Evolutionary conservation across 2,329 filamentous ascomycete genomes (phyloP).

Genomic region (Lachnellula cervina): DNA sequence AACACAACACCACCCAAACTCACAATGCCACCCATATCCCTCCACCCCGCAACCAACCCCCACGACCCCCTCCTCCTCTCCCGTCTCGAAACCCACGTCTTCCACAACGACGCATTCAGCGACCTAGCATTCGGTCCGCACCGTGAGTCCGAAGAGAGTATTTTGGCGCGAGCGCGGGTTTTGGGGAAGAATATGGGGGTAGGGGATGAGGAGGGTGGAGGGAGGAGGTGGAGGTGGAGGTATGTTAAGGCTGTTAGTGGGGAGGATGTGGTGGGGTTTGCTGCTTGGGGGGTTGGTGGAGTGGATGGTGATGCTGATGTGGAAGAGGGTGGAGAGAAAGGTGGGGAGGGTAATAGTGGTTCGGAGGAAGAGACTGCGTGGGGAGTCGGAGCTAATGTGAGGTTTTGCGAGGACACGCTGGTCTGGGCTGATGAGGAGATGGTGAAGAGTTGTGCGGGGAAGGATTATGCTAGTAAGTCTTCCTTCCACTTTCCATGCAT

Average conservation of each 20-base stretch:
- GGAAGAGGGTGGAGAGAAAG: constrained; percentile 1
- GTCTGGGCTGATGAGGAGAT: constrained; percentile 22
- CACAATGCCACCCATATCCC: background rate
- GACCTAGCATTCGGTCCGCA: constrained; percentile 10
- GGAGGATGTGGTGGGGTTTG: constrained; percentile 13
- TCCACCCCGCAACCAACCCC: background rate
- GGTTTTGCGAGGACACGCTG: constrained; percentile 25
- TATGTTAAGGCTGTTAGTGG: constrained; percentile 16
- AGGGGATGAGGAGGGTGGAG: background rate
- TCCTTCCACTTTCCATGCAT: background rate
- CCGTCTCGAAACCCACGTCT: constrained; percentile 9
- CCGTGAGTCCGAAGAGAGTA: background rate
- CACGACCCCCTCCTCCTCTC: constrained; percentile 28
- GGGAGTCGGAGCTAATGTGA: constrained; percentile 19
- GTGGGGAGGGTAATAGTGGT: background rate
- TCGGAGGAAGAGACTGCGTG: constrained; percentile 5
- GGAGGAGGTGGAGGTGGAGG: background rate
- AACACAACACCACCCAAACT: too few species aligned
- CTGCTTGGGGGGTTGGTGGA: constrained; percentile 13
- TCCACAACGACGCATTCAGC: constrained; percentile 12
- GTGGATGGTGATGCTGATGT: background rate
- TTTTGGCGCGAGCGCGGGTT: background rate
- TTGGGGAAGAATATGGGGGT: background rate
- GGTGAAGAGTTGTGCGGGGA: constrained; percentile 9
- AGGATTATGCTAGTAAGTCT: constrained; percentile 23